Percentiles rank a stretch among this genome's conserved stretches.
phyloP scores from a whole-genome alignment of 345 rosid species.

The Brassica carinata region DNA sequence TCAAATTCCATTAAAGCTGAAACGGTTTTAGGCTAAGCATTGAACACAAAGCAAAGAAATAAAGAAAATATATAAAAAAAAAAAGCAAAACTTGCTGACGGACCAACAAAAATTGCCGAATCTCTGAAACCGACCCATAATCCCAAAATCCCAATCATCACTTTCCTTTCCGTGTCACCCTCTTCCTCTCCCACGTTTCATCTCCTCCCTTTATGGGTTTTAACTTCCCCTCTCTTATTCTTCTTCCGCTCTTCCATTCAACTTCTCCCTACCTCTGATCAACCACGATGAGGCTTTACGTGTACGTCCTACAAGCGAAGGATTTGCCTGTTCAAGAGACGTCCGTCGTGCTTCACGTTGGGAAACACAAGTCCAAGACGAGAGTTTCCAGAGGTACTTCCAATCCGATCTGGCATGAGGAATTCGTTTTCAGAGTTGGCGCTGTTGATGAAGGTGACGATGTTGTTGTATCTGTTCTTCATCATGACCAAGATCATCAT shows the following conservation, averaged over 20 bases:
- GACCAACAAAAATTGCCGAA: slow-evolving; percentile 15
- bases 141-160: slow-evolving; percentile 28
- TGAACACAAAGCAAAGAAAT: background rate
- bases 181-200: slow-evolving; percentile 41
- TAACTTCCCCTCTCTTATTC: slow-evolving; percentile 19
- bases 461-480: slow-evolving; percentile 54
- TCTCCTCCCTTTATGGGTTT: slow-evolving; percentile 23
- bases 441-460: slow-evolving; percentile 46
- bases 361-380: slow-evolving; percentile 70
- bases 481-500: slow-evolving; percentile 45
- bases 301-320: slow-evolving; percentile 67
- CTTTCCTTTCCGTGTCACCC: slow-evolving; percentile 41
- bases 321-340: slow-evolving; percentile 59
- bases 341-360: slow-evolving; percentile 60
- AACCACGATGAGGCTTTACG: slow-evolving; percentile 66
- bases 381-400: slow-evolving; percentile 43
- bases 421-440: slow-evolving; percentile 60
- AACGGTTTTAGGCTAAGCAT: slow-evolving; percentile 6
- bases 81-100: background rate
- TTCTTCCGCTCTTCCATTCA: background rate
- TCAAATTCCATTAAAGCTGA: slow-evolving; percentile 25
- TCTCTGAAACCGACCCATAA: slow-evolving; percentile 34
- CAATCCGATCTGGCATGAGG: slow-evolving; percentile 81
- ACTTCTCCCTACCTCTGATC: background rate
- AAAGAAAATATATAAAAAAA: background rate